Conservation (phyloP, 169 alveolate species). For the Eimeria mitis region DNA sequence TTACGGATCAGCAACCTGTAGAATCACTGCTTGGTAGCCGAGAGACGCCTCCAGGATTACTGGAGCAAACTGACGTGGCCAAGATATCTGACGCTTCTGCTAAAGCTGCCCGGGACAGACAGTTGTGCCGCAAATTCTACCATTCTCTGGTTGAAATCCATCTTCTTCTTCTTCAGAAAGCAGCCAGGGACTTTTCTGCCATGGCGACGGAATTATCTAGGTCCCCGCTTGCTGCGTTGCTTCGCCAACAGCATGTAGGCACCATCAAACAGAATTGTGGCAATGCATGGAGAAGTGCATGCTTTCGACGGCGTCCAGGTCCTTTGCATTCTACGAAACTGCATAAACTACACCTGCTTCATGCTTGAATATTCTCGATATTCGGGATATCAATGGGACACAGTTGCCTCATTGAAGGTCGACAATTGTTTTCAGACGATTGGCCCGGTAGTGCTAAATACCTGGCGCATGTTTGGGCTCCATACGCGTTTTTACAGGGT, state of each 20-base stretch:
- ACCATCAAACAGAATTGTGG: neutral
- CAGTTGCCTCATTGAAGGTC: neutral
- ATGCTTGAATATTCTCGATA: neutral
- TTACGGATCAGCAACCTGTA: neutral
- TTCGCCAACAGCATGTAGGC: conserved; percentile 55
- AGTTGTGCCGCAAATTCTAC: conserved; percentile 34
- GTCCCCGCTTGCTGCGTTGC: conserved; percentile 48
- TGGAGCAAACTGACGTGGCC: neutral
- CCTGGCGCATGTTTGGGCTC: neutral
- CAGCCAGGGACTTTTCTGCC: conserved; percentile 33
- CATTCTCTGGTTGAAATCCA: conserved; percentile 36
- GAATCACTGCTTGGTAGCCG: neutral
- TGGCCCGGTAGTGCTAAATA: neutral
- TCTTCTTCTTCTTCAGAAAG: conserved; percentile 21
- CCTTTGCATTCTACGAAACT: neutral
- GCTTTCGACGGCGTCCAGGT: neutral
- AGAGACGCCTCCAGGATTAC: neutral
- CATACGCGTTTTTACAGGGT: neutral
- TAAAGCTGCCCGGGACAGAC: conserved; percentile 8
- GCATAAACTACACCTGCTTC: neutral
- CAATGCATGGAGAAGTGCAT: neutral
- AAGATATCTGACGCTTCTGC: neutral
- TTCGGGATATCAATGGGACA: neutral
- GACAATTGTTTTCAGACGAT: neutral
- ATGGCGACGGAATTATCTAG: conserved; percentile 38